A percentile compares a stretch with the other conserved stretches of the same genome.
phyloP scores from a whole-genome alignment of 139 green algal species.

The Klebsormidium nitens region DNA sequence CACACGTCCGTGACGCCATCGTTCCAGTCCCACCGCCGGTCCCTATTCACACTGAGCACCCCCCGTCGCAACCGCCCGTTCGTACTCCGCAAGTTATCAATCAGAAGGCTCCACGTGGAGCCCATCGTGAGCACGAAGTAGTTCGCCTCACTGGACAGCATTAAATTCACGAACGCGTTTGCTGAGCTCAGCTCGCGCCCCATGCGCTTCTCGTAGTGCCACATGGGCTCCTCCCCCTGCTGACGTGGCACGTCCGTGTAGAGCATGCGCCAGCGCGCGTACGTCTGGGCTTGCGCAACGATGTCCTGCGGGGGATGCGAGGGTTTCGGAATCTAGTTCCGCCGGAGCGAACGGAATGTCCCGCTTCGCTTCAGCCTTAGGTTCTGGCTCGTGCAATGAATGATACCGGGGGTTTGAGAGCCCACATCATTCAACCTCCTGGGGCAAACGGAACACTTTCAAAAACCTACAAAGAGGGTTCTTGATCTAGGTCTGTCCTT shows the following conservation, averaged over 20 bases:
- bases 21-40: conserved; percentile 16
- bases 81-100: conserved; percentile 14
- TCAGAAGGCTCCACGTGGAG: conserved; percentile 15
- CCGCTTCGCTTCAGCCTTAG: too few species aligned
- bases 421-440: too few species aligned
- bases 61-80: conserved; percentile 9
- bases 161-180: conserved; percentile 18
- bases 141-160: conserved; percentile 13
- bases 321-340: too few species aligned
- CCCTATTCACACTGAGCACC: conserved; percentile 12
- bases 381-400: too few species aligned
- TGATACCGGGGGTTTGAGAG: too few species aligned
- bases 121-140: conserved; percentile 13
- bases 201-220: conserved; percentile 3
- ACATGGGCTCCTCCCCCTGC: neutral
- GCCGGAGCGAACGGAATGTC: too few species aligned
- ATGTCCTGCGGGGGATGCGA: conserved; percentile 4
- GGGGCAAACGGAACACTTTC: too few species aligned
- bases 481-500: too few species aligned
- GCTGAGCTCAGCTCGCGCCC: neutral
- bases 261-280: conserved; percentile 22
- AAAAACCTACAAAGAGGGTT: too few species aligned
- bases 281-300: neutral
- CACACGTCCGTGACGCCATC: too few species aligned
- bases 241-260: conserved; percentile 6